phyloP scores from a whole-genome alignment of 768 basidiomycete genomes.

The Strobilomyces echinocephalus region DNA sequence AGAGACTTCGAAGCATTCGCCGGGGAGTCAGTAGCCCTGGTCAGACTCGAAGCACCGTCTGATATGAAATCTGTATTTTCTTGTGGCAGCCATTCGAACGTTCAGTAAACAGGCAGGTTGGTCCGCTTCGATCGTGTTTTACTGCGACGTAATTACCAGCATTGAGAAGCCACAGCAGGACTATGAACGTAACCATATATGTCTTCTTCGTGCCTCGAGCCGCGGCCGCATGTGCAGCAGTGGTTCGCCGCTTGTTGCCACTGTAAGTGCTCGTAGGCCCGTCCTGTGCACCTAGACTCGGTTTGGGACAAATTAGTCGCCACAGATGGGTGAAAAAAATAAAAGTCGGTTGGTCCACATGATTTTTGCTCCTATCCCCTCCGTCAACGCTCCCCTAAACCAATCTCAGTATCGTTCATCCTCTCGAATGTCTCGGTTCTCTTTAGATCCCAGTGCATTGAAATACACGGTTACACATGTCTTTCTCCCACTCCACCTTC shows the following conservation, averaged over 20 bases:
- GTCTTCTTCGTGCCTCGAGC: not conserved
- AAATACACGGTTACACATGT: not conserved
- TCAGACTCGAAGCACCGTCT: no score
- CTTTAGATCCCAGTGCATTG: constrained; percentile 1
- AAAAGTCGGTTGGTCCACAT: not conserved
- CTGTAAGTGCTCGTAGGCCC: no score
- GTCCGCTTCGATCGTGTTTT: no score
- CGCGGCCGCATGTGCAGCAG: not conserved
- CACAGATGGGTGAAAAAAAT: not conserved
- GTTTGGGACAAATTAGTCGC: not conserved
- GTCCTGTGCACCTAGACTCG: not conserved
- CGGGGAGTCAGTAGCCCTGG: no score
- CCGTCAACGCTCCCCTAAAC: not conserved
- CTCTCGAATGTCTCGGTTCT: constrained; percentile 2
- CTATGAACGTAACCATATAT: not conserved
- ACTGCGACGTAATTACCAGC: no score
- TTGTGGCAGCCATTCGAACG: no score
- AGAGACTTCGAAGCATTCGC: no score
- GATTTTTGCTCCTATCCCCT: not conserved
- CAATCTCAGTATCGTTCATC: not conserved
- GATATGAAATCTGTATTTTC: no score
- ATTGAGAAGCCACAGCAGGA: not conserved
- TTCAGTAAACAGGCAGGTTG: no score
- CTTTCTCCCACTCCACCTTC: not conserved
- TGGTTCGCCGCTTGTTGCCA: not conserved